Base-by-base conservation (phyloP, 2,329 filamentous ascomycete species). In the Juglanconis juglandina region DNA sequence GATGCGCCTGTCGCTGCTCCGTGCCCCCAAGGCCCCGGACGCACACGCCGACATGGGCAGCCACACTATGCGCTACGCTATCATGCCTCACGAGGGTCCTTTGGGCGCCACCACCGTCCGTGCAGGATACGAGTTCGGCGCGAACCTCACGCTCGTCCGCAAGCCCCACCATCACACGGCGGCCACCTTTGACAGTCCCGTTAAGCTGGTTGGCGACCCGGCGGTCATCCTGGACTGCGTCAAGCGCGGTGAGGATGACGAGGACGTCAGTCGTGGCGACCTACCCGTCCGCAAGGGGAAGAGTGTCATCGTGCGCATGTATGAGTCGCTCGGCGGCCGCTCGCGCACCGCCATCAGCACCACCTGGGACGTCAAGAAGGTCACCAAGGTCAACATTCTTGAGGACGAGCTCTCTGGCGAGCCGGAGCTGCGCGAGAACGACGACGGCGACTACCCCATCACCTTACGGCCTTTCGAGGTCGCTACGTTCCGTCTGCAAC, bases 41-140 rank as follows among this genome's bases (percentile, higher is more conserved):
- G 92, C 87, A 5, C 88, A 96, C 69, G 94, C 94, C 46, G 94
- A 98, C 72, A 97, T 98, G 92, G 94, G 92, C 56, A 83, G 81
- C 47, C 94, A 98, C 73, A 82, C 82, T 64, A 96, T 97, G 67
- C 88, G 90, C 63, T 98, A 94, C 84, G 93, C 91, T 30, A 92
- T 98, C 66, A 80, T 97, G 66, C 94, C 94, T 2, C 94, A 98
- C 73, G 72, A 82, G 32, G 93, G 92, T 2, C 74, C 81, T 1
- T 81, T 98, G 4, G 86, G 88, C 50, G 78, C 87, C 42, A 80
- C 82, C 17, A 96, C 92, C 1, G 85, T 98, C 49, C 87, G 88
- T 61, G 90, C 92, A 11, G 94, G 90, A 0, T 93, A 89, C 72
- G 90, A 94, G 66, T 96, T 98, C 81, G 97, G 98, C 75, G 91